Conservation (phyloP, 306 rosid species). For the Sicyos baderoa region DNA sequence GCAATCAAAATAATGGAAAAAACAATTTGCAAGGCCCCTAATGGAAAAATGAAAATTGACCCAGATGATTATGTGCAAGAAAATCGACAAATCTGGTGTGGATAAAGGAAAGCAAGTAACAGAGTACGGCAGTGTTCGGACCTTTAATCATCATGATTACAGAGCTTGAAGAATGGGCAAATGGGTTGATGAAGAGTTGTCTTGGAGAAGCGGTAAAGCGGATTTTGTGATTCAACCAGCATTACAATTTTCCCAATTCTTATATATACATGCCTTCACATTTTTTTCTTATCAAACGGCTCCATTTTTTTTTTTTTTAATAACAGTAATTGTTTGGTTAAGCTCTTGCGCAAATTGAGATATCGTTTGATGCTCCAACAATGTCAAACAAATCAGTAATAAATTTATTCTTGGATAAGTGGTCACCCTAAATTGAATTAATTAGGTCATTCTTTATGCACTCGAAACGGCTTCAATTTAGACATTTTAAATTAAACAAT, state of each 20-base stretch:
- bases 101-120: no score
- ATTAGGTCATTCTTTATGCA: no score
- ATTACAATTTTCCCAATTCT: neutral
- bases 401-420: no score
- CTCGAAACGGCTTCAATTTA: no score
- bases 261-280: conserved; percentile 4
- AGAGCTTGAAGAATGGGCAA: conserved; percentile 29
- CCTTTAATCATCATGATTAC: conserved; percentile 83
- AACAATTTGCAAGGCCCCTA: neutral
- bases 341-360: no score
- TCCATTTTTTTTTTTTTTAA: no score
- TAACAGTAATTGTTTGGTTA: no score
- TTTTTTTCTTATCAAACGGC: no score
- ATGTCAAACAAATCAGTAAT: no score
- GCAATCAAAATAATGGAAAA: neutral
- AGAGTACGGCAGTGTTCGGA: conserved; percentile 15
- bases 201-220: conserved; percentile 61
- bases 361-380: no score
- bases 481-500: no score
- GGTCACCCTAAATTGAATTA: no score
- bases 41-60: neutral
- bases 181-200: conserved; percentile 29
- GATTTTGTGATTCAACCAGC: conserved; percentile 7
- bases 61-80: neutral
- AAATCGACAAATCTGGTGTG: conserved; percentile 5